These are phyloP conservation scores for Debaryomyces hansenii DNA, from an alignment of 805 yeast species.

Conservation along the genomic window DNA sequence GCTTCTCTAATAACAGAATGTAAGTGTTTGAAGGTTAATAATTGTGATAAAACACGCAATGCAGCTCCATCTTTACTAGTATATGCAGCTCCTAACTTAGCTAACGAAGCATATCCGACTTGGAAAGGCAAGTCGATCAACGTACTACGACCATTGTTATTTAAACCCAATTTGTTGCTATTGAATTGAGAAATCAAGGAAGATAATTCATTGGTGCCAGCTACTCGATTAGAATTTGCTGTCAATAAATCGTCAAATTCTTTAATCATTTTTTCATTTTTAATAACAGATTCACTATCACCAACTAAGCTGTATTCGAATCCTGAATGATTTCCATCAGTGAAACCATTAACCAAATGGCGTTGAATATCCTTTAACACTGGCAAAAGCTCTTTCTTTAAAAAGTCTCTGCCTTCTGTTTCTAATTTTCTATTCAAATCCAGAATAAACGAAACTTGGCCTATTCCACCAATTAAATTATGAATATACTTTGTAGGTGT, in stretches of 20 bases:
- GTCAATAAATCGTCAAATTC: conserved; percentile 29
- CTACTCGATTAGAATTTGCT: conserved; percentile 4
- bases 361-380: conserved; percentile 54
- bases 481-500: conserved; percentile 59
- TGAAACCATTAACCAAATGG: conserved; percentile 37
- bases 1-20: conserved; percentile 91
- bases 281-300: conserved; percentile 40
- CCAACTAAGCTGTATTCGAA: conserved; percentile 61
- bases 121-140: conserved; percentile 80
- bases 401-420: conserved; percentile 30
- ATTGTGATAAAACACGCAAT: conserved; percentile 76
- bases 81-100: conserved; percentile 66
- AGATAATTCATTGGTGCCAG: conserved; percentile 13
- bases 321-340: conserved; percentile 8
- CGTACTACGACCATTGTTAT: conserved; percentile 27
- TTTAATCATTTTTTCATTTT: conserved; percentile 35
- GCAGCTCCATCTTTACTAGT: conserved; percentile 76
- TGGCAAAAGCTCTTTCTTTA: conserved; percentile 57
- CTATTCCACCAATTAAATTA: conserved; percentile 72
- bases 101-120: conserved; percentile 77
- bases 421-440: conserved; percentile 55
- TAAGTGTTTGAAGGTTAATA: conserved; percentile 77
- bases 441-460: conserved; percentile 70
- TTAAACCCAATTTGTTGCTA: conserved; percentile 9
- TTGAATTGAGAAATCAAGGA: conserved; percentile 16